phyloP scores from a whole-genome alignment of 2,329 filamentous ascomycete genomes.

The Ceratocystiopsis brevicomis region DNA sequence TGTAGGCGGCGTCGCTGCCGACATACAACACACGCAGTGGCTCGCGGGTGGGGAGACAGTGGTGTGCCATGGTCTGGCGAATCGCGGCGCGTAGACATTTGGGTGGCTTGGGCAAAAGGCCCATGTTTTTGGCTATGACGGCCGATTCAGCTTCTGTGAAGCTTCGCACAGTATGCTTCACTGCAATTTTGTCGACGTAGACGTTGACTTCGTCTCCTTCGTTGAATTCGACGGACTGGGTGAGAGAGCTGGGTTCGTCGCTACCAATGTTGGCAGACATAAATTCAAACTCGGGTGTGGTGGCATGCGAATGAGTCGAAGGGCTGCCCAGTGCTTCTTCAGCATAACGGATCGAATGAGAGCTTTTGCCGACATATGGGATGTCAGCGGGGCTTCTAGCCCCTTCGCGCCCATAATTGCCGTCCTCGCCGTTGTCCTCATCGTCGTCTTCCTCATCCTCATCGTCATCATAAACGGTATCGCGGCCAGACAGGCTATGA shows the following conservation, averaged over 20 bases:
- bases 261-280: too few species aligned
- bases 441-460: conserved; percentile 17
- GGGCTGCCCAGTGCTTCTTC: conserved; percentile 28
- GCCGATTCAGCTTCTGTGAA: conserved; percentile 22
- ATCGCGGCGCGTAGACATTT: conserved; percentile 19
- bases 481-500: conserved; percentile 13
- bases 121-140: conserved; percentile 16
- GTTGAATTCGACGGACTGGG: conserved; percentile 25
- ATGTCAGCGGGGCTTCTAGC: conserved; percentile 13
- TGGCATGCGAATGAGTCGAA: conserved; percentile 13
- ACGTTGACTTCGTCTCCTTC: conserved; percentile 21
- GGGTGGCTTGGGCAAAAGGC: conserved; percentile 14
- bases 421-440: conserved; percentile 19
- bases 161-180: conserved; percentile 26
- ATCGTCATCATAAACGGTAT: conserved; percentile 28
- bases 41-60: conserved; percentile 24
- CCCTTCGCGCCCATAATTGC: conserved; percentile 7
- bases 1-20: conserved; percentile 21
- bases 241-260: conserved; percentile 10
- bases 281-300: conserved; percentile 2
- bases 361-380: conserved; percentile 2
- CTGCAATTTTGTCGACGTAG: conserved; percentile 21
- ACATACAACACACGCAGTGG: conserved; percentile 31
- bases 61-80: conserved; percentile 29
- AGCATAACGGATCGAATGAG: conserved; percentile 28